phyloP scores from a whole-genome alignment of 2,329 filamentous ascomycete species.

The Phaeosphaeriaceae sp. region DNA sequence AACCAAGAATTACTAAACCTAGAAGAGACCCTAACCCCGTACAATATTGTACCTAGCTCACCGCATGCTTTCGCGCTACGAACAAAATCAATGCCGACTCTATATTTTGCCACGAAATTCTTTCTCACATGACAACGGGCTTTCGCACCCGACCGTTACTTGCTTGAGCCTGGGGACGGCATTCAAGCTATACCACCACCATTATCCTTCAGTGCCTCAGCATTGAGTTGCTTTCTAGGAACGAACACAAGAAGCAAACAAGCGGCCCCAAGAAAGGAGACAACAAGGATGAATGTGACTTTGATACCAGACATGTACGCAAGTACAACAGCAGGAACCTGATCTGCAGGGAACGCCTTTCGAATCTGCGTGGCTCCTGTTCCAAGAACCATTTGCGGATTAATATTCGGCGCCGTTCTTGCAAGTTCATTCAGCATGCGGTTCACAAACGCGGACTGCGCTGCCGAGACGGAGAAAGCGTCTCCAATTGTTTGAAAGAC shows the following conservation, averaged over 20 bases:
- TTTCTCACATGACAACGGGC: too few relatives aligned
- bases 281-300: slow-evolving; percentile 5
- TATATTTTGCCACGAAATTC: too few relatives aligned
- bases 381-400: slow-evolving; percentile 39
- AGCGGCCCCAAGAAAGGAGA: slow-evolving; percentile 2
- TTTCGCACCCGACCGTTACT: too few relatives aligned
- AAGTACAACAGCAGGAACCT: slow-evolving; percentile 8
- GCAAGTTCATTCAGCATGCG: slow-evolving; percentile 20
- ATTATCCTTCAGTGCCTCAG: neutral
- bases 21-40: too few relatives aligned
- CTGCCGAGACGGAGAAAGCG: slow-evolving; percentile 50
- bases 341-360: slow-evolving; percentile 8
- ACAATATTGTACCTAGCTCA: too few relatives aligned
- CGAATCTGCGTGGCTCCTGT: slow-evolving; percentile 52
- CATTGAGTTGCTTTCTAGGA: slow-evolving; percentile 3
- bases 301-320: slow-evolving; percentile 20
- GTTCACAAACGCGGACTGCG: slow-evolving; percentile 51
- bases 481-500: slow-evolving; percentile 50
- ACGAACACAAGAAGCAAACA: slow-evolving; percentile 4
- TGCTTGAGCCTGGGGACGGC: too few relatives aligned
- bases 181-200: too few relatives aligned
- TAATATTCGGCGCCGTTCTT: slow-evolving; percentile 38
- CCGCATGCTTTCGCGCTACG: too few relatives aligned
- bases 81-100: too few relatives aligned
- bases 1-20: too few relatives aligned